Evolutionary conservation across 2,329 filamentous ascomycete species (phyloP).

Genomic region (Fonsecaea multimorphosa): DNA sequence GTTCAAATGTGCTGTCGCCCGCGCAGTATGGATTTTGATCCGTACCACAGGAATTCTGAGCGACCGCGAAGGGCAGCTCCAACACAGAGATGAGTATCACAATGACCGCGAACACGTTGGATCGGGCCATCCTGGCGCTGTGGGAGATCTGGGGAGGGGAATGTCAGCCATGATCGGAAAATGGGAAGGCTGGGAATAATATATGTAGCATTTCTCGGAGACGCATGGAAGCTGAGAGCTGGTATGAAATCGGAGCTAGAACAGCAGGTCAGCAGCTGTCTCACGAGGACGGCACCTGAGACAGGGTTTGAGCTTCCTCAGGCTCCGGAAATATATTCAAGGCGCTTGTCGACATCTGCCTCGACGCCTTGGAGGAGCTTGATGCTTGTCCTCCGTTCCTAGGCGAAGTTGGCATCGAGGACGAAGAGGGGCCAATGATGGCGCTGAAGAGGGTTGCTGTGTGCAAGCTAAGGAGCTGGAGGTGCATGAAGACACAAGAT

Average conservation of each 20-base stretch:
- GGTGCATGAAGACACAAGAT: slow-evolving; percentile 17
- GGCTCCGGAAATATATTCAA: slow-evolving; percentile 17
- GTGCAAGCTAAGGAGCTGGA: neutral
- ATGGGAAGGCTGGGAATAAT: slow-evolving; percentile 36
- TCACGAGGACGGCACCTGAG: neutral
- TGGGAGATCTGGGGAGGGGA: slow-evolving; percentile 12
- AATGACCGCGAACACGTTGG: slow-evolving; percentile 5
- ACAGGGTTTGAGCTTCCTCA: slow-evolving; percentile 3
- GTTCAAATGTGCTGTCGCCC: slow-evolving; percentile 36
- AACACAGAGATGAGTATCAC: slow-evolving; percentile 15
- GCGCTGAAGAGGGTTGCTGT: slow-evolving; percentile 11
- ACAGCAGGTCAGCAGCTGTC: slow-evolving; percentile 22
- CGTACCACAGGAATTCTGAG: slow-evolving; percentile 32
- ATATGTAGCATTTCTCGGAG: slow-evolving; percentile 24
- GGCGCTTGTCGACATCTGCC: slow-evolving; percentile 20
- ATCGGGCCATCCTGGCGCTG: slow-evolving; percentile 18
- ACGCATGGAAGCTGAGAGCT: slow-evolving; percentile 19
- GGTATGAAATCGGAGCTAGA: slow-evolving; percentile 2
- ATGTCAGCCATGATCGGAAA: slow-evolving; percentile 24
- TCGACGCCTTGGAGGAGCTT: slow-evolving; percentile 11
- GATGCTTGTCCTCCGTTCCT: slow-evolving; percentile 1
- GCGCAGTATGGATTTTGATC: slow-evolving; percentile 40
- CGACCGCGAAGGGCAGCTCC: neutral
- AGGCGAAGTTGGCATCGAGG: slow-evolving; percentile 9
- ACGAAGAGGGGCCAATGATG: slow-evolving; percentile 22